Evolutionary conservation across 2,329 filamentous ascomycete species (phyloP).

Genomic region (Phialophora verrucosa): DNA sequence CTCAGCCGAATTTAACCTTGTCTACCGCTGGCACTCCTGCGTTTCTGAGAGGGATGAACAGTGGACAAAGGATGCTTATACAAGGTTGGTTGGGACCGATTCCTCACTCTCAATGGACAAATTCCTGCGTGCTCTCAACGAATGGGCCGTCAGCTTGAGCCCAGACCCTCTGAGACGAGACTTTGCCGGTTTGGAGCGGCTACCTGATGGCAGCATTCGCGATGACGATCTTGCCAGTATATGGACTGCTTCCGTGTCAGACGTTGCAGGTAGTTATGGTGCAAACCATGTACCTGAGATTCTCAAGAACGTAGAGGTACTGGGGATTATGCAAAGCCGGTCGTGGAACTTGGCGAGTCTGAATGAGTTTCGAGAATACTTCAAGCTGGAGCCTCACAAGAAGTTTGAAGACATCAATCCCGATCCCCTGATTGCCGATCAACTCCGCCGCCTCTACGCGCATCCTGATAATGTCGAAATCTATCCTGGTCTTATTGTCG

Average conservation of each 20-base stretch:
- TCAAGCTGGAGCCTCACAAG: constrained; percentile 57
- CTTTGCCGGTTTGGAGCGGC: constrained; percentile 57
- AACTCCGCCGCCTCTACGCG: constrained; percentile 56
- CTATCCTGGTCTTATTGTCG: constrained; percentile 63
- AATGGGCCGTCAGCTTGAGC: constrained; percentile 51
- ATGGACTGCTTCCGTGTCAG: constrained; percentile 64
- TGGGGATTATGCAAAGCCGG: constrained; percentile 67
- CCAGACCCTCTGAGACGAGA: constrained; percentile 55
- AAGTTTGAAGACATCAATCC: constrained; percentile 60
- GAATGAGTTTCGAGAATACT: constrained; percentile 62
- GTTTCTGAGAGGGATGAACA: constrained; percentile 66
- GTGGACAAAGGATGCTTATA: constrained; percentile 64
- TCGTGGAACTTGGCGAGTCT: constrained; percentile 66
- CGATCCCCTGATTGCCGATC: constrained; percentile 54
- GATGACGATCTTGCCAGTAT: constrained; percentile 64
- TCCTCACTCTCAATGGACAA: constrained; percentile 48
- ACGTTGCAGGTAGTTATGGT: constrained; percentile 65
- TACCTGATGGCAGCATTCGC: constrained; percentile 59
- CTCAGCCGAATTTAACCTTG: constrained; percentile 70
- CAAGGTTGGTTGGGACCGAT: constrained; percentile 52
- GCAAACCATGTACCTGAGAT: constrained; percentile 64
- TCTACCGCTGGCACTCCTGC: constrained; percentile 70
- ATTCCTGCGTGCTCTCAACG: constrained; percentile 48
- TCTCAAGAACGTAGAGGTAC: constrained; percentile 66
- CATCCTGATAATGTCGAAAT: constrained; percentile 62